Base-by-base conservation (phyloP, 768 basidiomycete genomes). In the Kwoniella newhampshirensis region DNA sequence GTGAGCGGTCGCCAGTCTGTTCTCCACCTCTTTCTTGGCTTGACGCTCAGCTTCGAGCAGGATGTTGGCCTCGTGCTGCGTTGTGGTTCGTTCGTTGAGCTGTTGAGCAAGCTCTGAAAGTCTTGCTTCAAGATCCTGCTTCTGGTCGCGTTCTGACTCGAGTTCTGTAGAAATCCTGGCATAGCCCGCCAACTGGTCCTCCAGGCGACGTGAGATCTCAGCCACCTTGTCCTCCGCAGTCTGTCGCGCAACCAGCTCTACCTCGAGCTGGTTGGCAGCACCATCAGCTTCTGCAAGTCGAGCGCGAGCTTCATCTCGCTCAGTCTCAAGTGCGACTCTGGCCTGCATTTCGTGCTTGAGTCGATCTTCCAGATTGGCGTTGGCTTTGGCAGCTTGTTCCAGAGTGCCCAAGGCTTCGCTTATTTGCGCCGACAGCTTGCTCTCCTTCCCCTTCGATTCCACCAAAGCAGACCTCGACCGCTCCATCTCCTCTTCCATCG, bases 311-410 rank as follows among this genome's bases (percentile, higher is more conserved):
- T 54, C 43, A 27, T 59, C 51, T 15, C 51, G 51, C 25, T 54
- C 47, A 17, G 41, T 46, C 51, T 41, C 30, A 3, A 27, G 17
- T 0, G n/a, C 41, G 2, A 11, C 25, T 23, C 49, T 51, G 7
- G 28, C 21, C 15, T 57, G 37, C 9, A 8, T 21, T 28, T 59
- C 57, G 11, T 27, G 18, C 13, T 30, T 42, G n/a, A 53, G 41
- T 26, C 26, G 42, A 21, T 15, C 23, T 37, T 59, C 43, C 11
- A 59, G 43, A 8, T 9, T 3, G 25, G 23, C 51, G 28, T 59
- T 59, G 12, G 37, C 50, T 30, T 51, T 44, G 30, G 56, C 56
- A 17, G 49, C 49, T 35, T 58, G 48, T 20, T 58, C 49, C 7
- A 58, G 43, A n/a, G 48, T 58, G n/a, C 23, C n/a, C 8, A 51